Evolutionary conservation across 2,329 filamentous ascomycete genomes (phyloP).

Genomic region (Cercospora canescens): DNA sequence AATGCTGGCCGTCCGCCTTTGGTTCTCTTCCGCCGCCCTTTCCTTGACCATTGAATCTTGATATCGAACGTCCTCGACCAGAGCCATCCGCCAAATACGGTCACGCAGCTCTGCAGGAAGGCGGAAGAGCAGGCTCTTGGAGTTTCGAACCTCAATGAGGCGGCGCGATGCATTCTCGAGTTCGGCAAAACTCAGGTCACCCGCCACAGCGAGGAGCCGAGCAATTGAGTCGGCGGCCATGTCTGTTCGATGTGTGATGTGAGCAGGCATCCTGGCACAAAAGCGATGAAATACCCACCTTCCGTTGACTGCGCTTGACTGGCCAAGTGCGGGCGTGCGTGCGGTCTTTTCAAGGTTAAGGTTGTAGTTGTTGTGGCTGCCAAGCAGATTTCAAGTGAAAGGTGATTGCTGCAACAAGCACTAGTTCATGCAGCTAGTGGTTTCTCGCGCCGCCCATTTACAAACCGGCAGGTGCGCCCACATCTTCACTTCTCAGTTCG

Average conservation of each 20-base stretch:
- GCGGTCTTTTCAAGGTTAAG: neutral
- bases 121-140: neutral
- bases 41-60: neutral
- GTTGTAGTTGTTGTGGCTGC: neutral
- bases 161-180: neutral
- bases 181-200: neutral
- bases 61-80: neutral
- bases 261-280: too few species aligned
- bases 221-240: neutral
- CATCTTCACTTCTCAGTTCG: neutral
- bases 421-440: neutral
- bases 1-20: neutral
- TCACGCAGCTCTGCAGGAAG: constrained; percentile 5
- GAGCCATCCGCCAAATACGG: neutral
- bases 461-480: neutral
- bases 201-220: neutral
- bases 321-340: neutral
- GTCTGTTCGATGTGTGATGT: neutral
- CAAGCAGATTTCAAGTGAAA: neutral
- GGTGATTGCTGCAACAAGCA: neutral
- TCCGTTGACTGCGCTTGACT: too few species aligned
- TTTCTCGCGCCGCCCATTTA: neutral
- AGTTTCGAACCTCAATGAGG: neutral
- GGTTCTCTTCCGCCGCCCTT: neutral
- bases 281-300: too few species aligned